Evolutionary conservation across 805 yeast genomes (phyloP).

Genomic region (Osmozyma mogii): DNA sequence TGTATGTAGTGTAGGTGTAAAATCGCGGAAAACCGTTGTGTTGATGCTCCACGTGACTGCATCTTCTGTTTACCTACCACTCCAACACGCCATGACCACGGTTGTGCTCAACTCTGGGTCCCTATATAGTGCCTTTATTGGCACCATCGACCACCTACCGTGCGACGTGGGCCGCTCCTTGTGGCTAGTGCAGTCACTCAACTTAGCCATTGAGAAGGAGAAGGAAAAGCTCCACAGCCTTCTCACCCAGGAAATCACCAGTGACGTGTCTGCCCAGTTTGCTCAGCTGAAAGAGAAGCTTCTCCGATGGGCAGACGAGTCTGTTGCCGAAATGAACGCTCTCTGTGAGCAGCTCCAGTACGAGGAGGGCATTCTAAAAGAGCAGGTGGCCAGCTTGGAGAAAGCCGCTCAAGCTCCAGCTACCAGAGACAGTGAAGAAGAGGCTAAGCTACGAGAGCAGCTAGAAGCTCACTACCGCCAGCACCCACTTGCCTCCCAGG

Average conservation of each 20-base stretch:
- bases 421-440: constrained; percentile 5
- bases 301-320: constrained; percentile 6
- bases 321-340: constrained; percentile 10
- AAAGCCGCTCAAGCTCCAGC: constrained; percentile 3
- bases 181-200: constrained; percentile 35
- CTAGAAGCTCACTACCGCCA: constrained; percentile 26
- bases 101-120: constrained; percentile 20
- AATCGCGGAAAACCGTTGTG: too few species aligned
- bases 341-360: constrained; percentile 25
- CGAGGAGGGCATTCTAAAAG: too few species aligned
- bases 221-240: constrained; percentile 14
- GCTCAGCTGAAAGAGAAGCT: constrained; percentile 2
- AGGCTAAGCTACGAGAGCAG: constrained; percentile 20
- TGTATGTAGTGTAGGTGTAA: too few species aligned
- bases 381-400: too few species aligned
- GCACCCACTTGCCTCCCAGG: constrained; percentile 30
- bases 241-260: constrained; percentile 4
- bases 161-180: constrained; percentile 35
- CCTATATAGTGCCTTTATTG: constrained; percentile 29
- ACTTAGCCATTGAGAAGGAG: constrained; percentile 18
- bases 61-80: constrained; percentile 7
- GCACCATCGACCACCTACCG: constrained; percentile 37
- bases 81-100: constrained; percentile 4
- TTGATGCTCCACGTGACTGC: too few species aligned
- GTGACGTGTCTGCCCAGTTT: constrained; percentile 2